These are phyloP conservation scores for Myxozyma geophila DNA, from an alignment of 805 yeast genomes.

Conservation along the genomic window DNA sequence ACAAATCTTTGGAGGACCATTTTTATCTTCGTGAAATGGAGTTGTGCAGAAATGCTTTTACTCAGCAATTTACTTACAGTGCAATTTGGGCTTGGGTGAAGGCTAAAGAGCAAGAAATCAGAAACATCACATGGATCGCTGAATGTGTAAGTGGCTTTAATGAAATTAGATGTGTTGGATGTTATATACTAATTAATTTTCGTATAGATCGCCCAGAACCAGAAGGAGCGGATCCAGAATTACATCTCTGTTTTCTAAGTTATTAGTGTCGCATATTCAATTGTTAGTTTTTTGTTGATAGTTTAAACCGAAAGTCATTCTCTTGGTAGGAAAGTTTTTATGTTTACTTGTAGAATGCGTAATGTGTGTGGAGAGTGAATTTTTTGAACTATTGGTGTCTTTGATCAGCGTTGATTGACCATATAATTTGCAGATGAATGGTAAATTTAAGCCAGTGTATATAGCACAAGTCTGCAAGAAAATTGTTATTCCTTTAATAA, in stretches of 20 bases:
- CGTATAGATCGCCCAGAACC: conserved; percentile 85
- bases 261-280: background rate
- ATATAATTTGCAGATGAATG: too few relatives aligned
- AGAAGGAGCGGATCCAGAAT: conserved; percentile 88
- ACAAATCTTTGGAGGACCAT: conserved; percentile 85
- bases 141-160: conserved; percentile 62
- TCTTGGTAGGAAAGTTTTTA: background rate
- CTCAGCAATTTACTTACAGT: conserved; percentile 83
- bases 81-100: conserved; percentile 97
- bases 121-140: conserved; percentile 99
- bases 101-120: conserved; percentile 93
- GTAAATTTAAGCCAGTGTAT: too few relatives aligned
- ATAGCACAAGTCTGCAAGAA: too few relatives aligned
- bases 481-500: too few relatives aligned
- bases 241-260: conserved; percentile 80
- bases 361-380: too few relatives aligned
- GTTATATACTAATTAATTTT: background rate
- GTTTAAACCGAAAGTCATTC: background rate
- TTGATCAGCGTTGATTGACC: too few relatives aligned
- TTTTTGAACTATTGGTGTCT: too few relatives aligned
- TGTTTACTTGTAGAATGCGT: too few relatives aligned
- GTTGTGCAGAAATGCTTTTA: conserved; percentile 86
- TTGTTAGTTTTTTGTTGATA: background rate
- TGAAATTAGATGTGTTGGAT: background rate
- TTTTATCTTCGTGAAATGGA: conserved; percentile 92